Base-by-base conservation (phyloP, 805 yeast species). In the Kodamaea nitidulidarum region DNA sequence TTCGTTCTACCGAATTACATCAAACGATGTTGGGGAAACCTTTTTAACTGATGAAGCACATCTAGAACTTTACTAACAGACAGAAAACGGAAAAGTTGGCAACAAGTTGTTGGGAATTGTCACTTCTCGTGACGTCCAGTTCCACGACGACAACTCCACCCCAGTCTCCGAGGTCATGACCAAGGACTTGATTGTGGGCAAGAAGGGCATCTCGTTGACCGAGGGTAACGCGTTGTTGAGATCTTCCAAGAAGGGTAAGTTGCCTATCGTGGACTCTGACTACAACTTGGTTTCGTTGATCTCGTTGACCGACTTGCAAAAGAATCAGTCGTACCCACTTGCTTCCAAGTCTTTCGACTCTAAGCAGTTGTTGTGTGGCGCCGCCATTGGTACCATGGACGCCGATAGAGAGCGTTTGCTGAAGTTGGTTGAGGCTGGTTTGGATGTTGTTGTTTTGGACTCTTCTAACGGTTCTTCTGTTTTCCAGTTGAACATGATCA, bases 1-100 rank as follows among this genome's bases (percentile, higher is more conserved):
- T 91, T 91, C 98, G 98, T 91, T 91, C 98, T 91, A 83, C 98
- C 95, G 96, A 83, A 61, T 67, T 63, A 57, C 95, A 84, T 85
- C 93, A 81, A 81, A 84, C 95, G 93, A 88, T 85, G 95, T 78
- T 88, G 96, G 68, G 95, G 97, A 88, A 54, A 82, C 61, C 50
- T 53, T 63, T 55, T 61, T 36, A 22, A 31, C 47, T 47, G 45
- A 43, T 30, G 28, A 20, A 39, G 17, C 18, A n/a, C 8, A 11
- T 29, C 24, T 31, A 15, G 21, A 20, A n/a, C 15, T 16, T n/a
- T 35, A 35, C 38, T 35, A 35, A 35, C 38, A 12, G 10, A 32
- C 65, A 91, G 98, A 84, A 67, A 72, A 68, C 61, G 98, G 98
- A 56, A 67, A 81, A 55, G 71, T 81, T 61, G 88, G 88, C 49